Conservation (phyloP, 495 filamentous ascomycete genomes). For the Aspergillus panamensis region DNA sequence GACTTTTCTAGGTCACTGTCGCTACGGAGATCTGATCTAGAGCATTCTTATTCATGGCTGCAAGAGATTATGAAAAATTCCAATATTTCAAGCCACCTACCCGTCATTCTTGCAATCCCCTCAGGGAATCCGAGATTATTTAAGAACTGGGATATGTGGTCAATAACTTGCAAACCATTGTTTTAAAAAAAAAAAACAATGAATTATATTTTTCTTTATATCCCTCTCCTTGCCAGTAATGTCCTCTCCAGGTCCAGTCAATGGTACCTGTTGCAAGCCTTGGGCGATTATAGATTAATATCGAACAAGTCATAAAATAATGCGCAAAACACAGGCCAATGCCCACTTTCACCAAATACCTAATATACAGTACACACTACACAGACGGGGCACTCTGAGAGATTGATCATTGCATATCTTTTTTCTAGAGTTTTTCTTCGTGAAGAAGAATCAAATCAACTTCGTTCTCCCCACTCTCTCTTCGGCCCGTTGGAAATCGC, state of each 20-base stretch:
- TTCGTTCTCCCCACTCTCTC: conserved; percentile 3
- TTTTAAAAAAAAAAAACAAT: no score
- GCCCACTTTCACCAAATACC: not conserved
- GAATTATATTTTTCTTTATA: no score
- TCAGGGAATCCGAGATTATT: not conserved
- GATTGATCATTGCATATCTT: no score
- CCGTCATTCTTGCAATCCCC: not conserved
- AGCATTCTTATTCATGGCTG: conserved; percentile 8
- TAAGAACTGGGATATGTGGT: no score
- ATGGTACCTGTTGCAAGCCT: not conserved
- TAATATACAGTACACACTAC: no score
- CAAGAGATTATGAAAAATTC: conserved; percentile 3
- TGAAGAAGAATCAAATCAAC: not conserved
- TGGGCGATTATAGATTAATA: not conserved
- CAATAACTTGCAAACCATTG: no score
- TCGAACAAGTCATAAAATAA: not conserved
- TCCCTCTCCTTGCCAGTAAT: no score
- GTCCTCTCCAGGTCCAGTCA: no score
- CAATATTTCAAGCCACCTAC: no score
- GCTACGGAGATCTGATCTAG: conserved; percentile 31
- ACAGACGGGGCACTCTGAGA: no score
- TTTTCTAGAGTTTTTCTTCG: not conserved
- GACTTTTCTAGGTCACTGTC: conserved; percentile 33
- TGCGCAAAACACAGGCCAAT: not conserved
- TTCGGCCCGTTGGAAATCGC: conserved; percentile 23